Evolutionary conservation across 345 rosid species (phyloP), one percentile per base, ranked within the genome.

Genomic region (Eucalyptus pumila): DNA sequence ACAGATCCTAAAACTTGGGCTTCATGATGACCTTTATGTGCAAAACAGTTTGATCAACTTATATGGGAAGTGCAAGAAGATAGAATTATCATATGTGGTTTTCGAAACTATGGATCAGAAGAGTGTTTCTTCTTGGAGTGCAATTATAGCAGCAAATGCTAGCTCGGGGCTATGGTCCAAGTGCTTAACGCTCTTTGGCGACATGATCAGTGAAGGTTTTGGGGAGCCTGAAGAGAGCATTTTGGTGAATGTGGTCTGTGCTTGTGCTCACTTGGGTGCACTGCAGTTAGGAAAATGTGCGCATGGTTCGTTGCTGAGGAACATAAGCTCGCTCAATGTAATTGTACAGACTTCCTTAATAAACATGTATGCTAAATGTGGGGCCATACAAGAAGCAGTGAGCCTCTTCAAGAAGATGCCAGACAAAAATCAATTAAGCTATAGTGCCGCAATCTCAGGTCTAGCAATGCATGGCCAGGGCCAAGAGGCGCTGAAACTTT

Each of bases 341-440:
- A 87, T 92, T 6, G 94, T 94, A 14, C 93, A 93, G 88, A 94
- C 94, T 87, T 93, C 96, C 87, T 88, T 94, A 86, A 89, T 94
- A 60, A 94, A 93, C 87, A 93, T 92, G 95, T 94, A 94, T 87
- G 92, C 90, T n/a, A 94, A 94, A 90, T 93, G 92, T 50, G 95
- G 95, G 58, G 89, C 91, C 86, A 80, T 92, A 88, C 89, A 92
- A 86, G 86, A 91, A 88, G 90, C 93, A 12, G 51, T 90, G 26
- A 80, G 88, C 52, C 88, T 92, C 81, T 93, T 91, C 89, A 87
- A 40, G 60, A 67, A 81, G 86, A 90, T 88, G 92, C 42, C 44
- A 10, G 65, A 67, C 47, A 93, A 91, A 91, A 92, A 90, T 85
- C 91, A 89, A 8, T 87, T 89, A 56, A 87, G 93, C 47, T 92